phyloP scores from a whole-genome alignment of 2,329 filamentous ascomycete genomes.

The Epichloe typhina region DNA sequence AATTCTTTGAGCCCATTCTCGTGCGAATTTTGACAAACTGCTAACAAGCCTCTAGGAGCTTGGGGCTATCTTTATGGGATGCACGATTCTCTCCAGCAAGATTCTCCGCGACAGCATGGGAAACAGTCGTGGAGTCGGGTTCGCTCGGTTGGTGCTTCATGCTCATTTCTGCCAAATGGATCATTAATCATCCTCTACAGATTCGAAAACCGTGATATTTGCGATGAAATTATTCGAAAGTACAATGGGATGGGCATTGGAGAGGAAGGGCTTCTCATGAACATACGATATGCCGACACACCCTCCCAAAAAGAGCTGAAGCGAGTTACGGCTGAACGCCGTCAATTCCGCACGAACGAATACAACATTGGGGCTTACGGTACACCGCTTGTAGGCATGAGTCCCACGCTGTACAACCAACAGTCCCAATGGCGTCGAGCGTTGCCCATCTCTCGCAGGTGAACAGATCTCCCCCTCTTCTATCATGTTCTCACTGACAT shows the following conservation, averaged over 20 bases:
- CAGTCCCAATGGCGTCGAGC: slow-evolving; percentile 25
- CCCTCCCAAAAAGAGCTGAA: slow-evolving; percentile 95
- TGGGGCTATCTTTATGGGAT: slow-evolving; percentile 64
- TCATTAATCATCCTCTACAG: slow-evolving; percentile 29
- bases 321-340: slow-evolving; percentile 86
- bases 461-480: slow-evolving; percentile 7
- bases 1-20: too few relatives aligned
- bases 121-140: slow-evolving; percentile 91
- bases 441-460: slow-evolving; percentile 19
- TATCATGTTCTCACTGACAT: slow-evolving; percentile 3
- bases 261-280: slow-evolving; percentile 69
- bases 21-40: neutral
- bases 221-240: slow-evolving; percentile 74
- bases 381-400: slow-evolving; percentile 45
- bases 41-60: slow-evolving; percentile 42
- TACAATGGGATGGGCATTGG: slow-evolving; percentile 72
- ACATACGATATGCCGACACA: slow-evolving; percentile 94
- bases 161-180: neutral
- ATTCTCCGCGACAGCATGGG: slow-evolving; percentile 87
- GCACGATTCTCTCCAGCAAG: slow-evolving; percentile 81
- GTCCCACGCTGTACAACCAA: slow-evolving; percentile 22
- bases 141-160: slow-evolving; percentile 60
- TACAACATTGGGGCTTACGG: slow-evolving; percentile 69
- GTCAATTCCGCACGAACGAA: slow-evolving; percentile 91
- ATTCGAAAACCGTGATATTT: slow-evolving; percentile 79